Evolutionary conservation across 2,329 filamentous ascomycete species (phyloP).

Genomic region (Paracorniculantispora psalliotae): DNA sequence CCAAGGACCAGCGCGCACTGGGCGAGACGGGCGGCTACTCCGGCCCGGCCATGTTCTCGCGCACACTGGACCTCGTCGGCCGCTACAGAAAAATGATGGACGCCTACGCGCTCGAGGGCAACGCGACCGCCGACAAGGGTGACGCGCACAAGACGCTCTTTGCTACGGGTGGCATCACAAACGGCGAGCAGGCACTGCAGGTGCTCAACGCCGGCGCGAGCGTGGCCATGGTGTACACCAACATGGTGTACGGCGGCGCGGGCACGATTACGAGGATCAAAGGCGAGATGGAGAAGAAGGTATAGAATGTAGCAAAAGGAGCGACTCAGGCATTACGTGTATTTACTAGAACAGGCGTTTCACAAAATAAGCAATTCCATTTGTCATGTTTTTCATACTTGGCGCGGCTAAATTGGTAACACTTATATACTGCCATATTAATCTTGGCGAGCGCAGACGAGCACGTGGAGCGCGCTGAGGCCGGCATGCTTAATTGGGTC

Average conservation of each 20-base stretch:
- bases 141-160: slow-evolving; percentile 73
- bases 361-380: slow-evolving; percentile 1
- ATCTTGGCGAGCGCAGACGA: background rate
- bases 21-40: slow-evolving; percentile 84
- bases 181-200: slow-evolving; percentile 75
- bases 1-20: slow-evolving; percentile 62
- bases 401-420: background rate
- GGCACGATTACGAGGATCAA: slow-evolving; percentile 63
- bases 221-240: slow-evolving; percentile 89
- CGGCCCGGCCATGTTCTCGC: slow-evolving; percentile 80
- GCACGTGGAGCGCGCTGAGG: background rate
- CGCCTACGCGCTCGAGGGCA: slow-evolving; percentile 31
- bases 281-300: slow-evolving; percentile 50
- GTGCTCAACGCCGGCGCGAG: slow-evolving; percentile 85
- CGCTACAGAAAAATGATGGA: slow-evolving; percentile 71
- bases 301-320: slow-evolving; percentile 21
- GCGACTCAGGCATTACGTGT: background rate
- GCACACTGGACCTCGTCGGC: slow-evolving; percentile 72
- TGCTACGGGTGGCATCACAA: slow-evolving; percentile 88
- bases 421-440: background rate
- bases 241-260: slow-evolving; percentile 57
- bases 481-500: background rate
- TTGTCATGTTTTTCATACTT: background rate
- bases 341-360: background rate
- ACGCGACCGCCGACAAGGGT: slow-evolving; percentile 27